These are phyloP conservation scores for Aquanectria penicillioides DNA, from an alignment of 2,329 filamentous ascomycete genomes.

Conservation along the genomic window DNA sequence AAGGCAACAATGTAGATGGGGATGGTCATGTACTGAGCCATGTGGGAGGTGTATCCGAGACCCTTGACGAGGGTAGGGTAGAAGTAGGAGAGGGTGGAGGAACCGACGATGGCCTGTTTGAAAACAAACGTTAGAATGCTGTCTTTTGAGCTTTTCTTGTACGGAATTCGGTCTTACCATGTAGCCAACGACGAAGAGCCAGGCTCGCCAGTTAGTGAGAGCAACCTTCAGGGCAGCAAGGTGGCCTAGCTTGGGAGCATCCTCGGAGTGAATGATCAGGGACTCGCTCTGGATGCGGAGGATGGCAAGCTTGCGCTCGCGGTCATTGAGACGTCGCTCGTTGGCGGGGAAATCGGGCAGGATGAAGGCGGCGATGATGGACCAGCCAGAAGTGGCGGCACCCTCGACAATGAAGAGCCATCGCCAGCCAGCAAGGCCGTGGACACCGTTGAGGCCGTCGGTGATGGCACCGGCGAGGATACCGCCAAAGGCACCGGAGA, in stretches of 20 bases:
- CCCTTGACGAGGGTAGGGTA: slow-evolving; percentile 47
- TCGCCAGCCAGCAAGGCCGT: slow-evolving; percentile 57
- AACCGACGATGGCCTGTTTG: slow-evolving; percentile 43
- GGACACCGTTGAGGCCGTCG: slow-evolving; percentile 62
- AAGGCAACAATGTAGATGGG: slow-evolving; percentile 65
- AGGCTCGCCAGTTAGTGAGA: slow-evolving; percentile 29
- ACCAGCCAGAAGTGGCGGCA: slow-evolving; percentile 69
- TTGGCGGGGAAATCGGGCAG: slow-evolving; percentile 77
- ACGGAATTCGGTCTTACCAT: slow-evolving; percentile 21
- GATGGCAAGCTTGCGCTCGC: slow-evolving; percentile 71
- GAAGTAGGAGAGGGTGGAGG: slow-evolving; percentile 46
- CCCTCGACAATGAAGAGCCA: slow-evolving; percentile 68
- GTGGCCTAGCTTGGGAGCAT: slow-evolving; percentile 55
- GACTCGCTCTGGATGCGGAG: slow-evolving; percentile 69
- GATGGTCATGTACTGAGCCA: slow-evolving; percentile 47
- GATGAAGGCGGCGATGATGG: slow-evolving; percentile 68
- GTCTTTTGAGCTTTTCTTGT: neutral
- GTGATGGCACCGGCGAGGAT: slow-evolving; percentile 69
- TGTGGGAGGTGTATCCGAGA: slow-evolving; percentile 44
- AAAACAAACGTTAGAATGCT: neutral
- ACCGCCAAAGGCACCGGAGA: slow-evolving; percentile 74
- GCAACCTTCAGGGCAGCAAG: slow-evolving; percentile 20
- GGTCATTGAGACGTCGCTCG: slow-evolving; percentile 60
- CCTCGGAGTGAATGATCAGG: slow-evolving; percentile 69
- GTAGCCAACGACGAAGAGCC: slow-evolving; percentile 34